Conservation (phyloP, 306 rosid genomes). For the Pueraria montana region DNA sequence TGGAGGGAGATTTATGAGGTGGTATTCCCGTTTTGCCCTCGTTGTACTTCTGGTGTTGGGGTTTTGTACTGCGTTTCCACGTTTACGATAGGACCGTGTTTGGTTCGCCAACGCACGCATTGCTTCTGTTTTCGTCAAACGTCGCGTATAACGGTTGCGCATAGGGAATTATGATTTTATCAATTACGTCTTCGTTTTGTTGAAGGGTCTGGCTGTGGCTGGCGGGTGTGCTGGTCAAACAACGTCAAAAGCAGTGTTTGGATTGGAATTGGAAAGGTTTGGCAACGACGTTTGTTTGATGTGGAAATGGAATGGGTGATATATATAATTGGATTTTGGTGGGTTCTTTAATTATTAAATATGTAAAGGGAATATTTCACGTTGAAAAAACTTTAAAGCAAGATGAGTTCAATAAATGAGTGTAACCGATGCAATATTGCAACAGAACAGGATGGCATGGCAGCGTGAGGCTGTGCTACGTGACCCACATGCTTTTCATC, state of each 20-base stretch:
- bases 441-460: not conserved
- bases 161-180: too few species aligned
- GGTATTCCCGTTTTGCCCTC: conserved; percentile 41
- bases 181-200: not conserved
- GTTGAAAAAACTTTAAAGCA: not conserved
- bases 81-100: conserved; percentile 16
- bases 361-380: not conserved
- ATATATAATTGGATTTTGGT: not conserved
- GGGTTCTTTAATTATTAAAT: not conserved
- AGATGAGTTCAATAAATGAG: conserved; percentile 10
- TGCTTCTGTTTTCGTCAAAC: conserved; percentile 39
- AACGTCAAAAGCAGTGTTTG: conserved; percentile 18
- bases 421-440: not conserved
- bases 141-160: not conserved
- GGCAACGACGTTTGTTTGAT: not conserved
- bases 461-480: not conserved
- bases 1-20: conserved; percentile 8
- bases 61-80: conserved; percentile 46
- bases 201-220: not conserved
- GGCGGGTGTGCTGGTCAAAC: conserved; percentile 3
- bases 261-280: not conserved
- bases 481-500: not conserved
- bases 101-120: conserved; percentile 27
- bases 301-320: not conserved
- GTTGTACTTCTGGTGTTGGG: conserved; percentile 42